Evolutionary conservation across 176 grass and related monocot species (phyloP), one percentile per base, ranked within the genome.

Genomic region (Musa beccarii): DNA sequence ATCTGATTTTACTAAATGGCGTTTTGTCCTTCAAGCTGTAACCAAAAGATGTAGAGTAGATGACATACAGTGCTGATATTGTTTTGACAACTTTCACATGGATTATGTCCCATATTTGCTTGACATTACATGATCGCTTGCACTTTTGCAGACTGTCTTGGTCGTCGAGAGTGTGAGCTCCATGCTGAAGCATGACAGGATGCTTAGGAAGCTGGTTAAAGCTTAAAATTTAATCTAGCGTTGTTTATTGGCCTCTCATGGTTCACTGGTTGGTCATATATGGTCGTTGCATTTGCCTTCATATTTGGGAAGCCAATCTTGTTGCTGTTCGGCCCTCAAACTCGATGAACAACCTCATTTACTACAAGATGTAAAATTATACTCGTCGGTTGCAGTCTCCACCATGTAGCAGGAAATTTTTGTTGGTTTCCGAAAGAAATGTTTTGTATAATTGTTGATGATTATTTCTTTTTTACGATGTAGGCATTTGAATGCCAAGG

Each of bases 121-220:
- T 54, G 49, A 64, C 69, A 15, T 66, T 69, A 61, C 72, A 61
- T 81, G 63, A 43, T 71, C 64, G 6, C 79, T 79, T 87, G 25
- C n/a, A 50, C 11, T 52, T 78, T 73, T 86, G 79, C 83, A 99
- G 95, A 99, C 86, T n/a, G 81, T 94, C 52, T 49, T 94, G 76
- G 13, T 99, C 0, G 80, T 96, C 49, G 92, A 91, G 78, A 84
- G 89, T 77, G 92, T 87, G 16, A 89, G 84, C 73, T 88, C 88
- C 34, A 87, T 96, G 89, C 76, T 91, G 74, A 96, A 96, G 86
- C 82, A 89, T 68, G 92, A 94, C 54, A 89, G 91, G 71, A 89
- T 89, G 79, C 71, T 99, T 69, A 87, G 74, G 73, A 81, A 87
- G 79, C 84, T 87, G 8, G 76, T 76, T 1, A 24, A 74, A 55